Evolutionary conservation across 2,329 filamentous ascomycete species (phyloP).

Genomic region (Pseudogymnoascus sp.): DNA sequence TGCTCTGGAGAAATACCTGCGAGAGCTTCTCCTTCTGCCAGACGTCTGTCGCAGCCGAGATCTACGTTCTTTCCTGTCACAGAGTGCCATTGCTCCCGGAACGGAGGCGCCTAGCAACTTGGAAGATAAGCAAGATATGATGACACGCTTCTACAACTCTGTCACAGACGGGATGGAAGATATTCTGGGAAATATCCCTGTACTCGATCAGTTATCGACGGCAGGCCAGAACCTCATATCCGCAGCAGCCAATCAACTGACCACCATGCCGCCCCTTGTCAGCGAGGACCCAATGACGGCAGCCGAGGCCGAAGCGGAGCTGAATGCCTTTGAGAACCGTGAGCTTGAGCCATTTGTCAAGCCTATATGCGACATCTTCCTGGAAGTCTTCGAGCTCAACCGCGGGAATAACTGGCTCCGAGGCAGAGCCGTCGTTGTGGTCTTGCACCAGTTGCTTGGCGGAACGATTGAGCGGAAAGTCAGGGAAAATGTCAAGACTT

Average conservation of each 20-base stretch:
- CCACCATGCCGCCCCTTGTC: constrained; percentile 43
- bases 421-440: constrained; percentile 88
- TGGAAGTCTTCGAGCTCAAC: constrained; percentile 92
- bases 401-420: constrained; percentile 95
- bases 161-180: constrained; percentile 98
- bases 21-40: constrained; percentile 73
- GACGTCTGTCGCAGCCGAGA: constrained; percentile 93
- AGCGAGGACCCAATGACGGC: constrained; percentile 44
- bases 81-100: constrained; percentile 65
- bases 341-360: constrained; percentile 95
- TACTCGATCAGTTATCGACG: constrained; percentile 85
- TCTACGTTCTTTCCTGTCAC: constrained; percentile 83
- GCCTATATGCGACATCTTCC: constrained; percentile 94
- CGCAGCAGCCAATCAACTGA: constrained; percentile 59
- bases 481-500: constrained; percentile 67
- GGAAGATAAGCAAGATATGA: constrained; percentile 74
- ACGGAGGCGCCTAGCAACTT: constrained; percentile 45
- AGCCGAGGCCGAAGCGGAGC: constrained; percentile 83
- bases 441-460: constrained; percentile 88
- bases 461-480: constrained; percentile 95
- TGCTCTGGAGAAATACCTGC: constrained; percentile 78
- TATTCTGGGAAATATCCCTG: constrained; percentile 89
- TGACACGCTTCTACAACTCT: constrained; percentile 90
- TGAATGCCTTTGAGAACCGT: constrained; percentile 84
- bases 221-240: constrained; percentile 87